phyloP scores from a whole-genome alignment of 345 rosid genomes.

The Citrus maxima region DNA sequence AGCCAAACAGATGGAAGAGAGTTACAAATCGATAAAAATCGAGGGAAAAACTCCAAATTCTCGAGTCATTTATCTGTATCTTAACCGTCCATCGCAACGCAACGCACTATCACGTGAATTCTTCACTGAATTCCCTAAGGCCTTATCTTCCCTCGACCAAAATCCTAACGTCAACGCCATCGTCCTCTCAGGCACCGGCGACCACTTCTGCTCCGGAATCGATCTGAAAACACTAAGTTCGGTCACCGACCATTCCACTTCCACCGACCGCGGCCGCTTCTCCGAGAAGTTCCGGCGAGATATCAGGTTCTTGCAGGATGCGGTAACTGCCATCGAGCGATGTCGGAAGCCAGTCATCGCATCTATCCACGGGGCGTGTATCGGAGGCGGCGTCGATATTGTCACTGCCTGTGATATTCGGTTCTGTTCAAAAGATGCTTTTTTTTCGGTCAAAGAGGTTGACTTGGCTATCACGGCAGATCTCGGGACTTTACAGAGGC shows the following conservation, averaged over 20 bases:
- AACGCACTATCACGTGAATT: constrained; percentile 68
- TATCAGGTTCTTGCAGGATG: constrained; percentile 60
- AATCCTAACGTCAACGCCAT: constrained; percentile 51
- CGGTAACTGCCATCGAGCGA: constrained; percentile 68
- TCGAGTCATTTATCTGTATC: constrained; percentile 45
- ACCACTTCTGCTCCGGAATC: constrained; percentile 81
- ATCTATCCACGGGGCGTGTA: constrained; percentile 66
- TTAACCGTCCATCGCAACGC: constrained; percentile 56
- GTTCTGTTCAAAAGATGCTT: constrained; percentile 56
- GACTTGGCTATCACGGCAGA: constrained; percentile 80
- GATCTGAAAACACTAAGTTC: constrained; percentile 46
- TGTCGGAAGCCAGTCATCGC: constrained; percentile 88
- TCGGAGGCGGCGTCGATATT: constrained; percentile 69
- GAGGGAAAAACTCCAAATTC: constrained; percentile 32
- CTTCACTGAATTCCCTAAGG: constrained; percentile 66
- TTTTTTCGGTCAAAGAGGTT: constrained; percentile 79
- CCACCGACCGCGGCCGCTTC: constrained; percentile 51
- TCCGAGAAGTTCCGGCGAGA: constrained; percentile 52
- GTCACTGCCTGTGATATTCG: constrained; percentile 80
- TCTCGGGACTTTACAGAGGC: constrained; percentile 81
- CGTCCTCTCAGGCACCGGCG: constrained; percentile 63
- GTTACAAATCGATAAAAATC: constrained; percentile 51
- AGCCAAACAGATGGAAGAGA: background rate
- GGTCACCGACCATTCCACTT: background rate
- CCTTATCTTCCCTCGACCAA: constrained; percentile 57